Conservation (phyloP, 192 early-diverging fungal genomes). For the Glomus cerebriforme region DNA sequence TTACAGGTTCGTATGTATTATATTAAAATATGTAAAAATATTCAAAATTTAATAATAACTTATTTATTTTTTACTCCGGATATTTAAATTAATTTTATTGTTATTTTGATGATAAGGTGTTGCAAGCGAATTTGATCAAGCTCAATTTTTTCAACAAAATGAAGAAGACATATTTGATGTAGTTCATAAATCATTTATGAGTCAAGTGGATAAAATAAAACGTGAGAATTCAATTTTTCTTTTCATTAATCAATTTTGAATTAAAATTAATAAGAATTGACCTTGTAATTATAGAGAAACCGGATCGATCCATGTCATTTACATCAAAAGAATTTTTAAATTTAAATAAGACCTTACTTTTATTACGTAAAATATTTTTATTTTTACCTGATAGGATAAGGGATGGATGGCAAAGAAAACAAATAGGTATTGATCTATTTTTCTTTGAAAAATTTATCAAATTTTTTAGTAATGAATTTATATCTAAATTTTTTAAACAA, state of each 20-base stretch:
- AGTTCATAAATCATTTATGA: slow-evolving; percentile 63
- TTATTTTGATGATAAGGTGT: slow-evolving; percentile 46
- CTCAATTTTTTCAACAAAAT: slow-evolving; percentile 80
- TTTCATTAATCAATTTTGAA: background rate
- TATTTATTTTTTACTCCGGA: background rate
- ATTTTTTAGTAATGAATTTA: background rate
- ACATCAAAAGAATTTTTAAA: slow-evolving; percentile 66
- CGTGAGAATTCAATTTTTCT: slow-evolving; percentile 42
- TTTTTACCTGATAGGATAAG: slow-evolving; percentile 69
- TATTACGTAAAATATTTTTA: slow-evolving; percentile 70
- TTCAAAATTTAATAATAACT: background rate
- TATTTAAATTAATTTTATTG: background rate
- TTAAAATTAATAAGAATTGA: background rate
- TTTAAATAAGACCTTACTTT: slow-evolving; percentile 61
- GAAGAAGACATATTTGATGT: slow-evolving; percentile 69
- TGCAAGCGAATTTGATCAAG: slow-evolving; percentile 68
- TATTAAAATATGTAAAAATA: background rate
- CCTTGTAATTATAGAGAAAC: slow-evolving; percentile 35
- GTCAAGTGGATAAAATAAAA: slow-evolving; percentile 81
- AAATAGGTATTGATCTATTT: slow-evolving; percentile 52
- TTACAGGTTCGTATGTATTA: slow-evolving; percentile 57
- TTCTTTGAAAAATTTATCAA: background rate
- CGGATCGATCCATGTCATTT: slow-evolving; percentile 55
- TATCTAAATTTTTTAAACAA: background rate
- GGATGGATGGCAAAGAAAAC: slow-evolving; percentile 68